Evolutionary conservation across 2,329 filamentous ascomycete species (phyloP).

Genomic region (Fusarium algeriense): DNA sequence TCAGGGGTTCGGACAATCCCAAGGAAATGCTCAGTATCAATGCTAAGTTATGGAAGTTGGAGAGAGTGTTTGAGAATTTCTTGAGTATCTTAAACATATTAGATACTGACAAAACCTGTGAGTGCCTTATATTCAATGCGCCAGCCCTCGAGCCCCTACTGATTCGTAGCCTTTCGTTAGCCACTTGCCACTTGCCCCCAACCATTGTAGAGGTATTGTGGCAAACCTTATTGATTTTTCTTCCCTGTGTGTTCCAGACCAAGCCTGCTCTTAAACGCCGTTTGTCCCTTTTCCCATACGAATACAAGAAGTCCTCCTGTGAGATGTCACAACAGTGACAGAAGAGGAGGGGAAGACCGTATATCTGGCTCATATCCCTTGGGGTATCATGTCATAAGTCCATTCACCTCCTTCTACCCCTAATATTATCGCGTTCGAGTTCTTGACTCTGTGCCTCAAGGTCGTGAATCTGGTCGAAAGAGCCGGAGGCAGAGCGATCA

Average conservation of each 20-base stretch:
- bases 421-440: constrained; percentile 33
- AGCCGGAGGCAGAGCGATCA: constrained; percentile 36
- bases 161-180: neutral
- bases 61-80: neutral
- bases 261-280: constrained; percentile 14
- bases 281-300: neutral
- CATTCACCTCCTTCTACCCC: constrained; percentile 14
- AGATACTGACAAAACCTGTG: neutral
- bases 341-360: neutral
- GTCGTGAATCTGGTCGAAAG: constrained; percentile 49
- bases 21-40: neutral
- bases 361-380: neutral
- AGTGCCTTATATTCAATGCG: constrained; percentile 9
- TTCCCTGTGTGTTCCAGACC: neutral
- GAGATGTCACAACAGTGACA: neutral
- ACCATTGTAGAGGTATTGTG: neutral
- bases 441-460: constrained; percentile 51
- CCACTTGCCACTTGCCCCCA: neutral
- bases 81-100: constrained; percentile 26
- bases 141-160: neutral
- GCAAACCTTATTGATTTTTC: constrained; percentile 4
- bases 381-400: constrained; percentile 13
- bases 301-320: neutral
- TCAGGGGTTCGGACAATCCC: neutral
- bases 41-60: neutral